Conservation (phyloP, 768 basidiomycete genomes). For the Sporobolomyces pararoseus region DNA sequence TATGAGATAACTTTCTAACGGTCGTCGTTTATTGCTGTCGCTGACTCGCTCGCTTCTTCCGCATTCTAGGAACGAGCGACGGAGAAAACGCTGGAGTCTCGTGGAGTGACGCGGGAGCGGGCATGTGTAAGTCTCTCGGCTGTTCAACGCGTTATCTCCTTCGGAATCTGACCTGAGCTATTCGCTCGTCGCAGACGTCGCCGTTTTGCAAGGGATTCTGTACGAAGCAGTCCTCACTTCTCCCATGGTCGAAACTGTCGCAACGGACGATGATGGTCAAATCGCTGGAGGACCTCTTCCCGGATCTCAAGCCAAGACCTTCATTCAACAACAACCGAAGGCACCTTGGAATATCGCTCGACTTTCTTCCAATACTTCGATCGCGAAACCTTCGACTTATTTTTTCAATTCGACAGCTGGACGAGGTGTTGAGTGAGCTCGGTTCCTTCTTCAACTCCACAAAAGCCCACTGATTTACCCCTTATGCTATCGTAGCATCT, state of each 20-base stretch:
- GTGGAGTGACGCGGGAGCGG: slow-evolving; percentile 5
- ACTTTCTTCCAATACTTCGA: slow-evolving; percentile 9
- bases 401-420: slow-evolving; percentile 23
- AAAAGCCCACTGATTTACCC: background rate
- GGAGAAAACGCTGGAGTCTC: slow-evolving; percentile 7
- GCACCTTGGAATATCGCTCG: slow-evolving; percentile 23
- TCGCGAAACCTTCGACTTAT: slow-evolving; percentile 28
- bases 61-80: slow-evolving; percentile 8
- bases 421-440: slow-evolving; percentile 19
- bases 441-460: background rate
- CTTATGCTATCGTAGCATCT: slow-evolving; percentile 6
- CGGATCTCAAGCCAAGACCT: slow-evolving; percentile 1
- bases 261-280: slow-evolving; percentile 20
- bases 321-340: slow-evolving; percentile 21
- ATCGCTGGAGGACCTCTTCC: slow-evolving; percentile 20
- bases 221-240: slow-evolving; percentile 20
- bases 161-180: background rate
- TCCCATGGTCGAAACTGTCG: slow-evolving; percentile 11
- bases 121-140: slow-evolving; percentile 9
- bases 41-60: background rate
- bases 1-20: too few relatives aligned
- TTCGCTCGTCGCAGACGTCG: slow-evolving; percentile 5
- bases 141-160: background rate
- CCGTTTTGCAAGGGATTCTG: slow-evolving; percentile 15
- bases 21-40: too few relatives aligned